phyloP scores from a whole-genome alignment of 2,329 filamentous ascomycete species.

The Cercospora sesami region DNA sequence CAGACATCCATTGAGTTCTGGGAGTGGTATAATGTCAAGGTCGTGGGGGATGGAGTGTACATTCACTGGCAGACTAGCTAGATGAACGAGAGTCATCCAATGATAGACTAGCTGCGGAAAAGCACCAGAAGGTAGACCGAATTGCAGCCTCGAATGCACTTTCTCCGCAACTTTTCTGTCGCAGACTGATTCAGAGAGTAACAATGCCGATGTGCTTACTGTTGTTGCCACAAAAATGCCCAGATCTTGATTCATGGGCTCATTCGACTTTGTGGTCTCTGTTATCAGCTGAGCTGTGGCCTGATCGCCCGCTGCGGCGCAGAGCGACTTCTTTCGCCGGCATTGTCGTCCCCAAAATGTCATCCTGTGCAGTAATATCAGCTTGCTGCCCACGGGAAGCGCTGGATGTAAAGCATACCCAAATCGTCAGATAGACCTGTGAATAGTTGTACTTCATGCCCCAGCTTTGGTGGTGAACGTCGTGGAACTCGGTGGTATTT shows the following conservation, averaged over 20 bases:
- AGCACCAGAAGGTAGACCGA: too few species aligned
- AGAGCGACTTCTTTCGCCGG: background rate
- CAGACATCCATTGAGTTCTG: background rate
- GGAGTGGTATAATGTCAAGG: background rate
- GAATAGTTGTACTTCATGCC: slow-evolving; percentile 17
- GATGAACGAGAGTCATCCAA: too few species aligned
- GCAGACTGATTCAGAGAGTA: too few species aligned
- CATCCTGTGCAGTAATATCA: background rate
- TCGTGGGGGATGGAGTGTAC: background rate
- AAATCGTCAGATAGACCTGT: slow-evolving; percentile 15
- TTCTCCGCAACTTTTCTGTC: too few species aligned
- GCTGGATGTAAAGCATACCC: background rate
- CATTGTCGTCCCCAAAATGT: background rate
- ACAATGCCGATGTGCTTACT: too few species aligned
- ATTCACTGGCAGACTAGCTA: background rate
- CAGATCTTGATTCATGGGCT: background rate
- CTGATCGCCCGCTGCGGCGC: background rate
- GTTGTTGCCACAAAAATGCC: too few species aligned
- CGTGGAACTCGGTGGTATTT: slow-evolving; percentile 13
- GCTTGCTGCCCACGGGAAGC: background rate
- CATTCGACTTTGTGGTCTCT: background rate
- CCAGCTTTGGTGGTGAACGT: slow-evolving; percentile 17
- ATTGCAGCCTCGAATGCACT: too few species aligned
- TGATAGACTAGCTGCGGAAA: too few species aligned
- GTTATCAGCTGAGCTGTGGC: background rate